Base-by-base conservation (phyloP, 331 rosid species). In the Malus hybrid region DNA sequence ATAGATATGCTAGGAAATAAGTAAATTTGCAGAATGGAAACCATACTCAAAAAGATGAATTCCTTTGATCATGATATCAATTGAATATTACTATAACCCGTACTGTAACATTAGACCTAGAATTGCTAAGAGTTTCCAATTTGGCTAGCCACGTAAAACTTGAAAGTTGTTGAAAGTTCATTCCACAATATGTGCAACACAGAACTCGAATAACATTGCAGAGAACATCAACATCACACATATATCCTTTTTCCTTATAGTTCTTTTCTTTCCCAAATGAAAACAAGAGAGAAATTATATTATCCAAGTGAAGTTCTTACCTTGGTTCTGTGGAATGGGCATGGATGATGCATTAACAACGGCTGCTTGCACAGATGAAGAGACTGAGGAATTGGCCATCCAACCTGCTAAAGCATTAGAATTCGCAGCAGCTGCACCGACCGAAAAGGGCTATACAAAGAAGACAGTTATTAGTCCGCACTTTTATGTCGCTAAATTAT, bases 301-400 rank as follows among this genome's bases (percentile, higher is more conserved):
- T 15, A 6, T 34, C 36, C 20, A 19, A 64, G 57, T 54, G 42
- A 79, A 72, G 34, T 70, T 71, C 79, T 76, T 75, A 93, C 98
- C 96, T 93, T 91, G 98, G 85, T 91, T 93, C 79, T 89, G 98
- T 16, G 86, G 91, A 78, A 91, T 84, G 19, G 98, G 98, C 27
- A 91, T 87, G 79, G 89, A 81, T 73, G 98, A 89, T 79, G 98
- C 93, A 24, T 97, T 86, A 73, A 89, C 98, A 76, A 91, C 98
- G 44, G 98, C 90, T 65, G 98, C 98, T 86, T 93, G 98, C 81
- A 89, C 92, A 70, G 98, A 89, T 77, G 98, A 88, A 65, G 98
- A 84, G 84, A 94, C 93, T 65, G 98, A 86, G 71, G 97, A 88
- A 89, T 91, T 91, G 72, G 89, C 93, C 98, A 93, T 91, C 98